Base-by-base conservation (phyloP, 805 yeast genomes). In the Metschnikowia chrysomelidarum region DNA sequence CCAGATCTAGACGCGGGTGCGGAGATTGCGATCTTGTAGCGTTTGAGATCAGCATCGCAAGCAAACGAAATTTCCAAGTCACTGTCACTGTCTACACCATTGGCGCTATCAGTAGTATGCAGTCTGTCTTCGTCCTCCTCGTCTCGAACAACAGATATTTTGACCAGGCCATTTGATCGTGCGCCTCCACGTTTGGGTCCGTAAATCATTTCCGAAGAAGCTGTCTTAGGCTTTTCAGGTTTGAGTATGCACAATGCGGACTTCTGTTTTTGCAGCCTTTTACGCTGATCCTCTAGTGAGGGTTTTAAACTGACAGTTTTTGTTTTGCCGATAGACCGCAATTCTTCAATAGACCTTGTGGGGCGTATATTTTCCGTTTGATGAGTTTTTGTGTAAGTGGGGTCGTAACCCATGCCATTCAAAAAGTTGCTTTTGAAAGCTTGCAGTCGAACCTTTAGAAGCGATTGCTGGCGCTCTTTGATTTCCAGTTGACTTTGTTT, bases 401-500 rank as follows among this genome's bases (percentile, higher is more conserved):
- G 81, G 51, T 76, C 80, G 46, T 70, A 76, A 2, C 82, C 82
- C 26, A 76, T 53, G 11, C 57, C 54, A 13, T 59, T 56, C 12
- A 75, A 50, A 22, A 68, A 56, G 2, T 62, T 56, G 28, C 61
- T 53, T n/a, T 63, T 60, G 43, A 71, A 62, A 3, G 75, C 71
- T 12, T 60, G 56, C 38, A 57, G 57, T 16, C 41, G 36, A 6
- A 47, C 28, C 19, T 32, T 32, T 19, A 33, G 41, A 17, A 42
- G 38, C 10, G 39, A 24, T 28, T n/a, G 32, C 26, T 28, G 43
- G 14, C 28, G 43, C 31, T 28, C 38, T 30, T 44, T 47, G 27
- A 43, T 20, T 21, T 44, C 51, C 43, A 41, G 32, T 32, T 44
- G 51, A 31, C 22, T 40, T 40, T 53, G 25, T 46, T 44, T 40